Base-by-base conservation (phyloP, 2,329 filamentous ascomycete species). In the Ophiognomonia clavigignenti-juglandacearum region DNA sequence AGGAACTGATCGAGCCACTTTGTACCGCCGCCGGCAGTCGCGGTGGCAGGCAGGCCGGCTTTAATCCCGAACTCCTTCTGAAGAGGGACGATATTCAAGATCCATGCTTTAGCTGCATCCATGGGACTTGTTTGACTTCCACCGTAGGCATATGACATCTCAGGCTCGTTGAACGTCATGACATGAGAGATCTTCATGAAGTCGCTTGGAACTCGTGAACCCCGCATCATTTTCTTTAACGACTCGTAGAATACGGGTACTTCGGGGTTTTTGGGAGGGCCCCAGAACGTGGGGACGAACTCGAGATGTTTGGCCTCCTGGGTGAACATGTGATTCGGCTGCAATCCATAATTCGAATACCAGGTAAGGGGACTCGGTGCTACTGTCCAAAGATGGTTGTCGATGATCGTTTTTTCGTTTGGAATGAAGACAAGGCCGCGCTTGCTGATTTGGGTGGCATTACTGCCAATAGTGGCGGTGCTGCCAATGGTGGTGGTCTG, bases 261-360 rank as follows among this genome's bases (percentile, higher is more conserved):
- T 46, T 71, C 67, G 23, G 68, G 61, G 14, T 13, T 19, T 47
- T 64, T 50, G 4, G 70, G 67, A 9, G 78, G 69, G 26, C 85
- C 85, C 83, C 84, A 92, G 50, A 90, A 77, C 86, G 90, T 89
- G 42, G 88, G 87, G 1, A 92, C 82, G 63, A 88, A 93, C 62
- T 87, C 75, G 56, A 92, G 79, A 13, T 73, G n/a, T n/a, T n/a
- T n/a, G n/a, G n/a, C 64, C 13, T 70, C 67, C 56, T 83, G 77
- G 0, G 73, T 56, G n/a, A n/a, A n/a, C n/a, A n/a, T n/a, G n/a
- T n/a, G n/a, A n/a, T n/a, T n/a, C n/a, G n/a, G n/a, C n/a, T n/a
- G n/a, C n/a, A n/a, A n/a, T n/a, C n/a, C n/a, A n/a, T n/a, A n/a
- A n/a, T n/a, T n/a, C n/a, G n/a, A n/a, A n/a, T n/a, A n/a, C n/a